These are phyloP conservation scores for Stentor roeselii DNA, from an alignment of 73 alveolate species.

Conservation along the genomic window DNA sequence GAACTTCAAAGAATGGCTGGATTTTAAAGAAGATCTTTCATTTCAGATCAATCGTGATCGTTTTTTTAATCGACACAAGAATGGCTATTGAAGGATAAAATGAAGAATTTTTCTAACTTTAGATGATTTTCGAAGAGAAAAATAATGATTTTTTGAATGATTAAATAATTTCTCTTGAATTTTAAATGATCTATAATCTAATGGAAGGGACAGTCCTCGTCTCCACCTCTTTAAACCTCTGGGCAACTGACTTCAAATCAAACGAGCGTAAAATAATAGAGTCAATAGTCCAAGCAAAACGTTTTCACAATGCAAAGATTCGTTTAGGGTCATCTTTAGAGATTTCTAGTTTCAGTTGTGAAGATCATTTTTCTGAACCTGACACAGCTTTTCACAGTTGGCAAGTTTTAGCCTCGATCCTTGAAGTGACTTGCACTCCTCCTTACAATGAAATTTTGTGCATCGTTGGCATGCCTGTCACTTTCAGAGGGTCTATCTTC, in stretches of 20 bases:
- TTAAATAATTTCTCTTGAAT: too few relatives aligned
- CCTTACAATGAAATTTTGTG: constrained; percentile 43
- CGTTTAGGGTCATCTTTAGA: constrained; percentile 80
- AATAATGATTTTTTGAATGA: too few relatives aligned
- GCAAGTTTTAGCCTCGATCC: constrained; percentile 64
- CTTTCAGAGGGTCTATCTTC: constrained; percentile 50
- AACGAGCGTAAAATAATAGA: constrained; percentile 64
- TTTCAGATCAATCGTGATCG: neutral
- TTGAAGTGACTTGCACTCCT: constrained; percentile 38
- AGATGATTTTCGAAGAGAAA: too few relatives aligned
- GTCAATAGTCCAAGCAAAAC: constrained; percentile 72
- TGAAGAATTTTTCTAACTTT: too few relatives aligned
- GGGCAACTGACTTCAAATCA: constrained; percentile 87
- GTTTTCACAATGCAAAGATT: constrained; percentile 36
- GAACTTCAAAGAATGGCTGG: neutral
- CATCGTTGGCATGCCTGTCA: constrained; percentile 83
- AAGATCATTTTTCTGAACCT: constrained; percentile 72
- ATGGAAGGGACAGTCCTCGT: neutral
- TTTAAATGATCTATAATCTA: too few relatives aligned
- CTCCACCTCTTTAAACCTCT: constrained; percentile 54
- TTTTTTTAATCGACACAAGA: neutral
- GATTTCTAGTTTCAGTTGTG: constrained; percentile 67
- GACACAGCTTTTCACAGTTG: constrained; percentile 79
- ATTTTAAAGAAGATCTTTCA: neutral
- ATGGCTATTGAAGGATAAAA: too few relatives aligned